phyloP scores from a whole-genome alignment of 2,329 filamentous ascomycete species.

The Clarireedia monteithiana region DNA sequence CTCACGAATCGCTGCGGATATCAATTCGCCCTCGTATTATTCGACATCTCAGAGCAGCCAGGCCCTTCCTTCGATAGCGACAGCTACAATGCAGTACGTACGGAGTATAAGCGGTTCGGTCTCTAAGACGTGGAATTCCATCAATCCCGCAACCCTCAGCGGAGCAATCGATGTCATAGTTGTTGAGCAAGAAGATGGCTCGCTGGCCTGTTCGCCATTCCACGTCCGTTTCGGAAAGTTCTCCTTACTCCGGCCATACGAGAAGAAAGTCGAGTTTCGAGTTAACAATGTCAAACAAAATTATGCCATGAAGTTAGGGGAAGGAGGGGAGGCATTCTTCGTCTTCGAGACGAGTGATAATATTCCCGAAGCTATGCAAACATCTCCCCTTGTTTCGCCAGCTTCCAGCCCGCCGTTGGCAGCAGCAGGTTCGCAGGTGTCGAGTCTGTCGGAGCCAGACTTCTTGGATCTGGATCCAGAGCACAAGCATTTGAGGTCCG shows the following conservation, averaged over 20 bases:
- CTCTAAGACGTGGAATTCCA: conserved; percentile 98
- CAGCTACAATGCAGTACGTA: conserved; percentile 84
- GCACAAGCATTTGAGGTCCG: conserved; percentile 33
- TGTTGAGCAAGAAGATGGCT: conserved; percentile 90
- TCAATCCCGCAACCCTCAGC: conserved; percentile 94
- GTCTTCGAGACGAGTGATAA: conserved; percentile 91
- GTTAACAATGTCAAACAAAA: conserved; percentile 90
- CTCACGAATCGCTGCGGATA: not conserved
- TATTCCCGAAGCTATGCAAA: conserved; percentile 90
- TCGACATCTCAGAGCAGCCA: not conserved
- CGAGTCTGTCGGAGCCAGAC: conserved; percentile 59
- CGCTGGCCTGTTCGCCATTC: conserved; percentile 86
- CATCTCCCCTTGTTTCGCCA: conserved; percentile 86
- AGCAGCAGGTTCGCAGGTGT: conserved; percentile 35
- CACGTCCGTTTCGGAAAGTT: conserved; percentile 99
- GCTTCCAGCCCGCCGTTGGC: conserved; percentile 71
- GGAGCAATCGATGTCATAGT: conserved; percentile 99
- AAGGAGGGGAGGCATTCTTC: conserved; percentile 97
- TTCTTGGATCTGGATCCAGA: conserved; percentile 50
- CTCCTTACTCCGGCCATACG: conserved; percentile 84
- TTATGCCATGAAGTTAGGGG: conserved; percentile 96
- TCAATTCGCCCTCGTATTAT: conserved; percentile 3
- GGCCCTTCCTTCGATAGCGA: not conserved
- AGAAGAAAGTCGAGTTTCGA: conserved; percentile 97
- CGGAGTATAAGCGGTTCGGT: conserved; percentile 91